Base-by-base conservation (phyloP, 2,329 filamentous ascomycete species). In the Trichoderma sp. region DNA sequence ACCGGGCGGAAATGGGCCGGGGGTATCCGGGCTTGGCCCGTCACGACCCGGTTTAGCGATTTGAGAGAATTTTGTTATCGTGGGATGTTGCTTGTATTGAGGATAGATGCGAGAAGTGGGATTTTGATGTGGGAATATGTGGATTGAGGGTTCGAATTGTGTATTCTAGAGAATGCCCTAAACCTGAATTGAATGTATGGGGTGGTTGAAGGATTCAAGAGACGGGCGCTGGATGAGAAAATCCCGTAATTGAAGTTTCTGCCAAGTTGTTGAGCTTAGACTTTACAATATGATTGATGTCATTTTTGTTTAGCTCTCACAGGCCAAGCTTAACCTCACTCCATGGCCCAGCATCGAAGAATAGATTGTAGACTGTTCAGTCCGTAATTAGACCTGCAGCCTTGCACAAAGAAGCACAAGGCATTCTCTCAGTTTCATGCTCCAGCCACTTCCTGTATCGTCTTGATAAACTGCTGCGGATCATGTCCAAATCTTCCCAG, bases 401-500 rank as follows among this genome's bases (percentile, higher is more conserved):
- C 12, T 0, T 39, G 3, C 9, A 24, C 7, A 39, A 7, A 28
- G 7, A 26, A n/a, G 60, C 26, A 47, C 8, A 7, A 24, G 2
- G 8, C 15, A 21, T 28, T 51, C 11, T 7, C 6, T 47, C 28
- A 21, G 3, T 21, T 43, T 73, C 32, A 84, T 15, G 81, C 81
- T 73, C 83, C 83, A 9, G 89, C 87, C 36, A 96, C 89, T 80
- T 97, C 93, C 36, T 85, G 81, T 61, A 95, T 90, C 6, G 94
- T 93, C 82, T 89, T 89, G 73, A 88, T 86, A 75, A 97, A 90
- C 67, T 91, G 90, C 43, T 87, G 86, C 9, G 92, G 86, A 77
- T 95, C 90, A 82, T 97, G 93, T 14, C 90, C 93, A 80, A 96
- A 97, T 32, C 94, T 83, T 0, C 93, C 94, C 71, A 97, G 79